Conservation (phyloP, 2,329 filamentous ascomycete species). For the Sporothrix humicola region DNA sequence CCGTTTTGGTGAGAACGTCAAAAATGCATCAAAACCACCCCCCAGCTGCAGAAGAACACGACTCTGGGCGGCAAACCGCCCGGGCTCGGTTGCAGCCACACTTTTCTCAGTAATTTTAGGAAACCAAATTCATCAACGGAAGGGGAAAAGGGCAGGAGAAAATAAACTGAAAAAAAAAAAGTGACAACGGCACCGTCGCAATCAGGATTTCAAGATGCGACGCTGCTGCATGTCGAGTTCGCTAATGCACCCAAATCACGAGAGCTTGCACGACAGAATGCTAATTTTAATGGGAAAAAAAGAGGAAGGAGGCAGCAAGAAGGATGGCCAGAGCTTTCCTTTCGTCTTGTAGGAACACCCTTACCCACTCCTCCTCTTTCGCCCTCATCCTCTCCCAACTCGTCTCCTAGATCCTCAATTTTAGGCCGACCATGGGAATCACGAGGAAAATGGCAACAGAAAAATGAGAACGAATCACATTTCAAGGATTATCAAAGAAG, state of each 20-base stretch:
- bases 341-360: neutral
- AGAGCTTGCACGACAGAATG: neutral
- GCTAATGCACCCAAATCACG: conserved; percentile 11
- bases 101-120: too few relatives aligned
- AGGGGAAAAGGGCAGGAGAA: too few relatives aligned
- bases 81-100: neutral
- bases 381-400: too few relatives aligned
- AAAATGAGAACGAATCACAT: neutral
- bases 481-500: neutral
- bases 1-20: neutral
- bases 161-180: neutral
- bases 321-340: conserved; percentile 3
- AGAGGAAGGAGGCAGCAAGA: neutral
- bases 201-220: conserved; percentile 6
- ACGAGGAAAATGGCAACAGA: neutral
- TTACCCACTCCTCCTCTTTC: neutral
- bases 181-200: neutral
- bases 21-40: neutral
- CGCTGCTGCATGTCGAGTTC: conserved; percentile 16
- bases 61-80: neutral
- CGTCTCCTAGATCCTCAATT: neutral
- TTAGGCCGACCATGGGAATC: neutral
- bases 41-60: neutral
- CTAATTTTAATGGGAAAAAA: neutral
- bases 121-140: neutral